Percentiles rank a stretch among this genome's conserved stretches.
Conservation (phyloP, 371 early-diverging fungal species). For the Mucor sp. region DNA sequence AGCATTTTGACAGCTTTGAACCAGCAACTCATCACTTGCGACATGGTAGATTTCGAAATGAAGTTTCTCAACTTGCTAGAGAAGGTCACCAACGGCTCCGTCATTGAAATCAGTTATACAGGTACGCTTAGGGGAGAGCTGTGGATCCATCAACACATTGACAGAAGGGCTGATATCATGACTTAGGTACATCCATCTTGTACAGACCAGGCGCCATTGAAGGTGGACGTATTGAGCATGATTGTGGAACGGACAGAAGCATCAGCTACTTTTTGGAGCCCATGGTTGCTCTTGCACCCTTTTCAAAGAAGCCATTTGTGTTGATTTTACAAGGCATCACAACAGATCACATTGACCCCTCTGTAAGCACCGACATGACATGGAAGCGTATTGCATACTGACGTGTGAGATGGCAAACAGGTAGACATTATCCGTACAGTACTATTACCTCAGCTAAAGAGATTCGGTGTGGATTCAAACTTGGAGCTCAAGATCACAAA, state of each 20-base stretch:
- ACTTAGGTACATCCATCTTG: slow-evolving; percentile 75
- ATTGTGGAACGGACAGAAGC: slow-evolving; percentile 76
- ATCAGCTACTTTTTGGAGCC: slow-evolving; percentile 94
- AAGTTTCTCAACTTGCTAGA: slow-evolving; percentile 88
- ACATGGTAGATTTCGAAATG: slow-evolving; percentile 81
- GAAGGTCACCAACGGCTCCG: slow-evolving; percentile 90
- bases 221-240: slow-evolving; percentile 87
- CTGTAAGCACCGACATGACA: slow-evolving; percentile 46
- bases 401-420: slow-evolving; percentile 24
- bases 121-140: slow-evolving; percentile 50
- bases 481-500: slow-evolving; percentile 89
- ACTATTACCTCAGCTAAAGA: slow-evolving; percentile 77
- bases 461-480: slow-evolving; percentile 84
- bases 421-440: slow-evolving; percentile 94
- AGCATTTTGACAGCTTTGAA: neutral
- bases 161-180: neutral
- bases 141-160: neutral
- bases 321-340: slow-evolving; percentile 90
- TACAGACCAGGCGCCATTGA: slow-evolving; percentile 90
- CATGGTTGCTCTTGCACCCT: slow-evolving; percentile 90
- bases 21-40: neutral
- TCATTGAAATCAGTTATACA: slow-evolving; percentile 91
- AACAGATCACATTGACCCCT: slow-evolving; percentile 85
- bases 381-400: neutral
- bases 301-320: slow-evolving; percentile 82